Evolutionary conservation across 1,139 yeast species (phyloP), one percentile per base, ranked within the genome.

Genomic region (Kodamaea sp.): DNA sequence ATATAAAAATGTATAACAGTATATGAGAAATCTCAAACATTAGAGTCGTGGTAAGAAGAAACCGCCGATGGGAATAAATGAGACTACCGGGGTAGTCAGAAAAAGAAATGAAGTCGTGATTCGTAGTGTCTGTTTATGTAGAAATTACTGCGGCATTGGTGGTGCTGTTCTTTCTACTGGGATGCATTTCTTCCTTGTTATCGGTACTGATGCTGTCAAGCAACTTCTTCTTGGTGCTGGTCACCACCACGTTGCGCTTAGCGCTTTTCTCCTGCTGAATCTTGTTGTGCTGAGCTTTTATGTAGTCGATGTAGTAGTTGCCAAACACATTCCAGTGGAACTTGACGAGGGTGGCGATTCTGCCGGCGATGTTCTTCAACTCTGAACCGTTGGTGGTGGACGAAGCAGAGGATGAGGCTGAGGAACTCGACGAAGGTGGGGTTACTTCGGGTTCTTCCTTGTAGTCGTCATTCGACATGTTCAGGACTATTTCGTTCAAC

Each of bases 251-350:
- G 28, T 40, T 37, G 9, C 44, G 35, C 23, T 44, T 44, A 25
- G 46, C 45, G 34, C 33, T 37, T 29, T 41, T 45, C 28, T 47
- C 51, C 31, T 47, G 46, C 26, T 47, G 51, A 22, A 47, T 43
- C 34, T 47, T 47, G 35, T 44, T 46, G 21, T 47, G 49, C 29
- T 47, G 51, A 4, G 39, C 34, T 32, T 46, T 46, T 26, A 48
- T 46, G 37, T 50, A 52, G 31, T 62, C 66, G 20, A 55, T 50
- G 42, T 78, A 78, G 55, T 74, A 72, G 24, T 61, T 66, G 15
- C 81, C 83, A 59, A 82, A 82, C n/a, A 83, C 89, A 42, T 69
- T 76, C 83, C 86, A 80, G 58, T 83, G 89, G 63, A 83, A 83
- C 38, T 78, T 79, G 31, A 75, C 75, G 43, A 83, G 63, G 11